A percentile compares a stretch with the other conserved stretches of the same genome.
These are phyloP conservation scores for Stephanodiscus triporus DNA, from an alignment of 108 stramenopile genomes.

Conservation along the genomic window DNA sequence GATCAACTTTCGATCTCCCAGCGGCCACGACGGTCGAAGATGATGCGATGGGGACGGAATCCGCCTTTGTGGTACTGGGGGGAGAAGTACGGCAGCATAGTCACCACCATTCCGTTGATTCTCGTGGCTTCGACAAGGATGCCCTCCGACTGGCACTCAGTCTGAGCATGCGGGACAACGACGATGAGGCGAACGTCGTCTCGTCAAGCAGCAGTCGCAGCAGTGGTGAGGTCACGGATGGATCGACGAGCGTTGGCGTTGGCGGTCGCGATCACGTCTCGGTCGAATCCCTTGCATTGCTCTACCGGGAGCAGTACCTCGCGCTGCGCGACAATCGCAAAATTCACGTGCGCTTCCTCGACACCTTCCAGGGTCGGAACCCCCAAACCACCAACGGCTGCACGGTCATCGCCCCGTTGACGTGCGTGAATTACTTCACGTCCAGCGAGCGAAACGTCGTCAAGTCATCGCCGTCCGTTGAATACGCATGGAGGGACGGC, in stretches of 20 bases:
- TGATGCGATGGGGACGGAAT: not conserved
- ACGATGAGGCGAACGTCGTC: slow-evolving; percentile 8
- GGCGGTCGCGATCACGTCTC: not conserved
- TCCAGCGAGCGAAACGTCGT: slow-evolving; percentile 11
- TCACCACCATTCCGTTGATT: not conserved
- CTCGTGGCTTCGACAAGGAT: slow-evolving; percentile 20
- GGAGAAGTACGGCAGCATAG: no score
- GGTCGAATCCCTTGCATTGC: slow-evolving; percentile 32
- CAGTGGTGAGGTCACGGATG: not conserved
- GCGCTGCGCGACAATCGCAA: slow-evolving; percentile 27
- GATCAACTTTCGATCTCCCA: not conserved
- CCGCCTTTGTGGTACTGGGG: not conserved
- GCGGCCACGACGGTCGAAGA: not conserved
- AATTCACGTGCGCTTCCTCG: slow-evolving; percentile 53
- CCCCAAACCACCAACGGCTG: slow-evolving; percentile 69
- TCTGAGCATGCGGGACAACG: slow-evolving; percentile 28
- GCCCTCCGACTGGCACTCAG: slow-evolving; percentile 58
- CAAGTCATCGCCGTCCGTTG: not conserved
- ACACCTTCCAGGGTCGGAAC: slow-evolving; percentile 79
- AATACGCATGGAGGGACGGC: slow-evolving; percentile 25
- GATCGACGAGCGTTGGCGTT: not conserved
- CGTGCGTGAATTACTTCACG: slow-evolving; percentile 64
- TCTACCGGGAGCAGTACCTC: slow-evolving; percentile 61
- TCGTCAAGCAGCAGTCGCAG: not conserved
- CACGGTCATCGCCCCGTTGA: slow-evolving; percentile 72